Percentiles rank a stretch among this genome's conserved stretches.
Evolutionary conservation across 1,284 basidiomycete genomes (phyloP).

Genomic region (Ganoderma multipileum): DNA sequence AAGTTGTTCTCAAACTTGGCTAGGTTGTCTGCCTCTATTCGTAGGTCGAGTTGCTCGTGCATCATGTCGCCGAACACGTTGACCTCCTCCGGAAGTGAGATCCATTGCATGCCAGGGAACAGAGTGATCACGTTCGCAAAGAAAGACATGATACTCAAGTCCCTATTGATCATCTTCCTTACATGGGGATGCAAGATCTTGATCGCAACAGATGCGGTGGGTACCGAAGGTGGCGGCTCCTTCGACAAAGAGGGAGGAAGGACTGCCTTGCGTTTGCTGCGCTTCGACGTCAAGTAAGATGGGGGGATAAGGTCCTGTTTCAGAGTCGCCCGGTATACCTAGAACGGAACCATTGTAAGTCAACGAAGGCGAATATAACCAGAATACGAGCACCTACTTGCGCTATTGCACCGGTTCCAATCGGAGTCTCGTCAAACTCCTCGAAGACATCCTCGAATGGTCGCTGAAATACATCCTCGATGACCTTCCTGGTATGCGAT

Average conservation of each 20-base stretch:
- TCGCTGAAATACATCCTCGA: conserved; percentile 85
- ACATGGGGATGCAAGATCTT: conserved; percentile 95
- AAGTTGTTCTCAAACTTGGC: conserved; percentile 90
- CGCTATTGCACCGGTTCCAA: conserved; percentile 98
- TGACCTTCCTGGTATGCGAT: conserved; percentile 81
- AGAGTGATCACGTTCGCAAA: conserved; percentile 85
- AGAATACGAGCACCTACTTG: conserved; percentile 64
- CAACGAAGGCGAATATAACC: neutral
- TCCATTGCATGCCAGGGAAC: conserved; percentile 95
- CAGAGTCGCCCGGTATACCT: conserved; percentile 90
- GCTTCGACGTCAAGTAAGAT: conserved; percentile 76
- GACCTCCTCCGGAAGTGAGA: conserved; percentile 96
- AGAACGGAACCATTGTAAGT: conserved; percentile 13
- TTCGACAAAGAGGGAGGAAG: conserved; percentile 63
- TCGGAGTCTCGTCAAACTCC: conserved; percentile 86
- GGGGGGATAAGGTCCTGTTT: conserved; percentile 85
- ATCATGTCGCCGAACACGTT: conserved; percentile 97
- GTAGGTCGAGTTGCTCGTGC: conserved; percentile 92
- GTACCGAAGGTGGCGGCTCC: conserved; percentile 69
- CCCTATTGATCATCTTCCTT: conserved; percentile 82
- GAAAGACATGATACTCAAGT: conserved; percentile 94
- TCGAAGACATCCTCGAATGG: conserved; percentile 93
- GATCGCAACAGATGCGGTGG: conserved; percentile 90
- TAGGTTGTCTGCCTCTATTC: conserved; percentile 92
- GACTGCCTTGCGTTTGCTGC: conserved; percentile 55